Evolutionary conservation across 106 monocot species (phyloP).

Genomic region (Amphibolis antarctica): DNA sequence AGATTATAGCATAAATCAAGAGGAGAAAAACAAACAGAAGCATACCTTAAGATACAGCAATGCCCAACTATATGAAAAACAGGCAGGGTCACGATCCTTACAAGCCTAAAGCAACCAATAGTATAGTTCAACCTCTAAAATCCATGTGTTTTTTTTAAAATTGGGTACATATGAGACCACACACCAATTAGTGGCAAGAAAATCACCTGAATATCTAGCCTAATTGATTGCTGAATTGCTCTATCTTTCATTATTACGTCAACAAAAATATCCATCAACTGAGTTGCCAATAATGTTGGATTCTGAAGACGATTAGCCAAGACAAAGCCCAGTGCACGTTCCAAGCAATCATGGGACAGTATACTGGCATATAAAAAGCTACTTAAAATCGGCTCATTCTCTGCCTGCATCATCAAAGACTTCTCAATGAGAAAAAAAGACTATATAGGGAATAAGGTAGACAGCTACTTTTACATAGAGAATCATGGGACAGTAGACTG

Average conservation of each 20-base stretch:
- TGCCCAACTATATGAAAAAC: conserved; percentile 77
- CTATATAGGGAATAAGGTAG: not conserved
- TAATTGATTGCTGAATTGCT: conserved; percentile 63
- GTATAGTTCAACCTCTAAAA: not conserved
- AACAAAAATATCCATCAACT: conserved; percentile 79
- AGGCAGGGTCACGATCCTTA: conserved; percentile 83
- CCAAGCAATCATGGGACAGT: conserved; percentile 72
- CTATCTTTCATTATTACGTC: conserved; percentile 73
- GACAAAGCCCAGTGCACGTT: conserved; percentile 71
- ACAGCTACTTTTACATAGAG: too few species aligned
- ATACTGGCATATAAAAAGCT: conserved; percentile 91
- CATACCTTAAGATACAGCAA: conserved; percentile 77
- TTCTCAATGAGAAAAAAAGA: not conserved
- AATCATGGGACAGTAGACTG: too few species aligned
- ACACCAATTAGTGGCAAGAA: not conserved
- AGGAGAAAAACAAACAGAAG: not conserved
- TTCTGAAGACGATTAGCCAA: conserved; percentile 86
- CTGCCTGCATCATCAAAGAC: conserved; percentile 32
- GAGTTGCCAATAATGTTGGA: conserved; percentile 67
- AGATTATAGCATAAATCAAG: not conserved
- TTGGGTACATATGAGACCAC: too few species aligned
- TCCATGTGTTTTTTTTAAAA: not conserved
- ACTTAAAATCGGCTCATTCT: conserved; percentile 85
- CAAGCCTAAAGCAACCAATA: conserved; percentile 42
- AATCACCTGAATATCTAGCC: conserved; percentile 85